phyloP scores from a whole-genome alignment of 345 rosid species.

The Gossypium turneri region DNA sequence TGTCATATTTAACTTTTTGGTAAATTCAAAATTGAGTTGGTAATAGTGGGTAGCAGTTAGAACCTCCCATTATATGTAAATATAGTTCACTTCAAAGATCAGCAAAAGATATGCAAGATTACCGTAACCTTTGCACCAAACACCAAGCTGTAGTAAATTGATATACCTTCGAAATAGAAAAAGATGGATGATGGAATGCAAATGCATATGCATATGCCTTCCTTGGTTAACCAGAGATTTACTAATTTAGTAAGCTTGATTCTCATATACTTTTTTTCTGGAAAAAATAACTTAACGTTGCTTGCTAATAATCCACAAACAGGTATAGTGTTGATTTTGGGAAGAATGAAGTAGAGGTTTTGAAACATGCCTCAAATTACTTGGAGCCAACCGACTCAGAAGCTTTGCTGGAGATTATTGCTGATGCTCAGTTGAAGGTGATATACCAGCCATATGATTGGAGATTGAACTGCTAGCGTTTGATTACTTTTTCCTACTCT shows the following conservation, averaged over 20 bases:
- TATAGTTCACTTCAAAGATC: background rate
- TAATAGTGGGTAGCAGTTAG: background rate
- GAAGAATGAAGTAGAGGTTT: slow-evolving; percentile 57
- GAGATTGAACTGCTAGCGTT: slow-evolving; percentile 58
- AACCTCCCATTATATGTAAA: background rate
- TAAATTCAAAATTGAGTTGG: background rate
- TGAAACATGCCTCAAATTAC: slow-evolving; percentile 74
- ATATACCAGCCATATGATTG: slow-evolving; percentile 71
- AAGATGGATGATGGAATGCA: background rate
- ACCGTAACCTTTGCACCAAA: background rate
- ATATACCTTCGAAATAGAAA: background rate
- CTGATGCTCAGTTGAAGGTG: slow-evolving; percentile 59
- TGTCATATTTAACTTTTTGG: background rate
- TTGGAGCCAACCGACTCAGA: slow-evolving; percentile 60
- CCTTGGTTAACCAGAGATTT: background rate
- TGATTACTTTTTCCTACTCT: slow-evolving; percentile 5
- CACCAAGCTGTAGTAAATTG: background rate
- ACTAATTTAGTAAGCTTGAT: background rate
- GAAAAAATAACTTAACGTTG: background rate
- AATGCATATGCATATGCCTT: no score
- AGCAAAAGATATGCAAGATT: background rate
- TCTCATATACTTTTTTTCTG: background rate
- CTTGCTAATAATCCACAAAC: background rate
- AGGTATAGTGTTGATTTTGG: slow-evolving; percentile 84
- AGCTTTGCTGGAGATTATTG: slow-evolving; percentile 59